Conservation (phyloP, 2,329 filamentous ascomycete genomes). For the Fusarium burgessii region DNA sequence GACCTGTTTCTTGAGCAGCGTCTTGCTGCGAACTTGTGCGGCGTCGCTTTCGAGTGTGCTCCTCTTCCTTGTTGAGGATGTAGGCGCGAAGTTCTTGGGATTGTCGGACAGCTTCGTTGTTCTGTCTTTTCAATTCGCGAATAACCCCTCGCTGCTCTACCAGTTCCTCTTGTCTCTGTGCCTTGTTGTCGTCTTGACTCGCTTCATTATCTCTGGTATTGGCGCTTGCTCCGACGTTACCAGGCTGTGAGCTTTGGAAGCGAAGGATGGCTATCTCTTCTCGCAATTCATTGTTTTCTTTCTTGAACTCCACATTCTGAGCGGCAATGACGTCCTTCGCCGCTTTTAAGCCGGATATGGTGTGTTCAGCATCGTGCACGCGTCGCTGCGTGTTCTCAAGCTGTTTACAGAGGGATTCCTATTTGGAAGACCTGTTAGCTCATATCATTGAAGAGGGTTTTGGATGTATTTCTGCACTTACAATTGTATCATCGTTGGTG, state of each 20-base stretch:
- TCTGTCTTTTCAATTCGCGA: not conserved
- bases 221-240: too few relatives aligned
- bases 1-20: too few relatives aligned
- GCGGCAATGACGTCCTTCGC: fast-evolving
- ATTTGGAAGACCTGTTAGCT: too few relatives aligned
- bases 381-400: too few relatives aligned
- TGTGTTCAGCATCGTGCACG: not conserved
- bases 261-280: fast-evolving
- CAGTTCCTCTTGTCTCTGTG: not conserved
- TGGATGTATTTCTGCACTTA: not conserved
- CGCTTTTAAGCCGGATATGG: not conserved
- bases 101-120: not conserved
- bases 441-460: too few relatives aligned
- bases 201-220: not conserved
- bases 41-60: not conserved
- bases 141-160: fast-evolving
- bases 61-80: not conserved
- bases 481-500: not conserved
- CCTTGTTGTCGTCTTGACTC: not conserved
- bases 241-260: not conserved
- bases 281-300: not conserved
- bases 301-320: not conserved
- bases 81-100: not conserved
- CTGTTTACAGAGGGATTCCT: not conserved
- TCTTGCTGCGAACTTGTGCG: not conserved